Evolutionary conservation across 495 filamentous ascomycete genomes (phyloP).

Genomic region (Corynascus novoguineensis): DNA sequence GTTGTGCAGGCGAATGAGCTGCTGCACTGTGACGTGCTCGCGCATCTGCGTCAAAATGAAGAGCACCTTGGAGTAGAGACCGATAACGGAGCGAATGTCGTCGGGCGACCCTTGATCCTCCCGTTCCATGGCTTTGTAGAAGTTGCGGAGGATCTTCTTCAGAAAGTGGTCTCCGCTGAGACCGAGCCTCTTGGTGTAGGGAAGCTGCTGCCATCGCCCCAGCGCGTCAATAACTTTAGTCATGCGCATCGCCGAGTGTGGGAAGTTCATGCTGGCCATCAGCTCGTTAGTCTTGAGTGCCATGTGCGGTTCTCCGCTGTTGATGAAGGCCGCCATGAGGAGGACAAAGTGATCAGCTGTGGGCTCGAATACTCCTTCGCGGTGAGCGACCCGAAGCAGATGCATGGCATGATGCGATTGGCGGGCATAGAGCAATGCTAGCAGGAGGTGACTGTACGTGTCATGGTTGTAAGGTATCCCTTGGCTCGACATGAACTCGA

Average conservation of each 20-base stretch:
- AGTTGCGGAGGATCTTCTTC: constrained; percentile 27
- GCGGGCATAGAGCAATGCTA: constrained; percentile 54
- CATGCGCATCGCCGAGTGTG: constrained; percentile 27
- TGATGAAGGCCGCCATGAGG: constrained; percentile 33
- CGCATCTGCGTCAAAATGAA: constrained; percentile 54
- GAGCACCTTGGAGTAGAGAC: constrained; percentile 51
- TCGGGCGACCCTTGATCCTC: constrained; percentile 11
- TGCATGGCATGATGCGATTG: constrained; percentile 60
- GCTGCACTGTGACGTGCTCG: constrained; percentile 48
- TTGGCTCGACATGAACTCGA: constrained; percentile 55
- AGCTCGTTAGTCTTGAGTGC: constrained; percentile 30
- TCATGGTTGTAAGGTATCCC: constrained; percentile 56
- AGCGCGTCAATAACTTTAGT: constrained; percentile 34
- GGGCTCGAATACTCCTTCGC: constrained; percentile 50
- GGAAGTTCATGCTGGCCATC: constrained; percentile 31
- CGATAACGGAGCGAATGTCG: constrained; percentile 43
- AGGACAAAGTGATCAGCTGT: constrained; percentile 53
- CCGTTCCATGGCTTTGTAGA: constrained; percentile 16
- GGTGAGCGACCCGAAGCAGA: constrained; percentile 58
- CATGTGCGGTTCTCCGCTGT: constrained; percentile 31
- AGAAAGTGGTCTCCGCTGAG: constrained; percentile 21
- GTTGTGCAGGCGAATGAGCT: constrained; percentile 53
- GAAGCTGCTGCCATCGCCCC: constrained; percentile 30
- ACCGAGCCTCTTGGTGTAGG: constrained; percentile 13
- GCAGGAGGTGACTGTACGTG: constrained; percentile 72